These are phyloP conservation scores for Cercospora sp. DNA, from an alignment of 2,329 filamentous ascomycete species.

Conservation along the genomic window DNA sequence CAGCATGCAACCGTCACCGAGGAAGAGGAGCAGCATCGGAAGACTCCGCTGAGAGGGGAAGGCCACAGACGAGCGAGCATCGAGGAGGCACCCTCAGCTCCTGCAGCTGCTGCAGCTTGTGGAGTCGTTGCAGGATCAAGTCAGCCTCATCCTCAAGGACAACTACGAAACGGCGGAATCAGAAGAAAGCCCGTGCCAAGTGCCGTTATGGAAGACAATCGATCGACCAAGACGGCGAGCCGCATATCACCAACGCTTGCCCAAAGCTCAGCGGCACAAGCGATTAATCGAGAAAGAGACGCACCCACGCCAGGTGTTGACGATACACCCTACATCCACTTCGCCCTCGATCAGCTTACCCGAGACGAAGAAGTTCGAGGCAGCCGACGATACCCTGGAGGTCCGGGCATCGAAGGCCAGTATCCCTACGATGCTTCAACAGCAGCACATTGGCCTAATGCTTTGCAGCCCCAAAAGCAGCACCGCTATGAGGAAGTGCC, in stretches of 20 bases:
- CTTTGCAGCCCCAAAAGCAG: conserved; percentile 18
- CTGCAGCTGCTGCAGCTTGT: conserved; percentile 6
- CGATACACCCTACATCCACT: conserved; percentile 83
- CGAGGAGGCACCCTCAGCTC: conserved; percentile 16
- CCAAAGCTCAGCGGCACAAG: conserved; percentile 36
- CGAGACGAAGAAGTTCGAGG: conserved; percentile 66
- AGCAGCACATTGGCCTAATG: conserved; percentile 17
- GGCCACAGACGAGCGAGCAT: conserved; percentile 34
- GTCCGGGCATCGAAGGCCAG: conserved; percentile 27
- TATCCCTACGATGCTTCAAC: conserved; percentile 26
- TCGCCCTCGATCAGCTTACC: conserved; percentile 85
- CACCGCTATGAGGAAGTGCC: conserved; percentile 29
- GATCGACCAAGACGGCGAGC: conserved; percentile 1
- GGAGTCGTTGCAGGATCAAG: conserved; percentile 10
- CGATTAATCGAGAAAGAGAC: conserved; percentile 38
- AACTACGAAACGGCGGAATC: conserved; percentile 31
- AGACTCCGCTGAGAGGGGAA: conserved; percentile 39
- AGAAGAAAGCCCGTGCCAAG: conserved; percentile 41
- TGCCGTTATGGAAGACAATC: conserved; percentile 34
- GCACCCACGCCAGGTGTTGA: conserved; percentile 74
- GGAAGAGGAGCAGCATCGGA: conserved; percentile 30
- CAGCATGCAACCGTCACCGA: conserved; percentile 27
- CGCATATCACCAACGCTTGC: conserved; percentile 30
- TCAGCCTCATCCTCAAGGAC: conserved; percentile 3
- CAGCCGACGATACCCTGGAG: conserved; percentile 51